Evolutionary conservation across 2,329 filamentous ascomycete genomes (phyloP).

Genomic region (Davidsoniella australis): DNA sequence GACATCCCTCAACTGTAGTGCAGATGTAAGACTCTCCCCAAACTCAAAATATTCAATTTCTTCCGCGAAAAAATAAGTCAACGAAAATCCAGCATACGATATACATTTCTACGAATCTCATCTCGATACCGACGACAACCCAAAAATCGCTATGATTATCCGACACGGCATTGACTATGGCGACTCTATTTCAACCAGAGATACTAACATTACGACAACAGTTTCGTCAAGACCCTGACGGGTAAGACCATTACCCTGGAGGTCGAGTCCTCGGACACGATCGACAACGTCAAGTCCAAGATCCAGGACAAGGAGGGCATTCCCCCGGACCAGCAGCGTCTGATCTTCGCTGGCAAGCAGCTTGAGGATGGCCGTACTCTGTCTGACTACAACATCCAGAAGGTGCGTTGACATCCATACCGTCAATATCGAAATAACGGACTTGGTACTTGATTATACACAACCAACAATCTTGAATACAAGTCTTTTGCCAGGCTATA

Average conservation of each 20-base stretch:
- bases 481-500: not conserved
- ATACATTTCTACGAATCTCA: conserved; percentile 11
- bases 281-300: conserved; percentile 99
- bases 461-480: not conserved
- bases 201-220: conserved; percentile 23
- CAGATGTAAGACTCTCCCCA: conserved; percentile 56
- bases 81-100: conserved; percentile 1
- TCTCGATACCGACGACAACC: conserved; percentile 12
- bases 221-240: conserved; percentile 99
- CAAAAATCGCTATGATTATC: not conserved
- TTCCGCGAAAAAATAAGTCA: not conserved
- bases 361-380: conserved; percentile 95
- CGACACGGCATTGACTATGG: no score
- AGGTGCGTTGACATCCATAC: conserved; percentile 25
- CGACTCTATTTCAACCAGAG: no score
- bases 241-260: conserved; percentile 99
- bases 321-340: conserved; percentile 90
- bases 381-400: conserved; percentile 98
- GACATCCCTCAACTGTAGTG: conserved; percentile 36
- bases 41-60: not conserved
- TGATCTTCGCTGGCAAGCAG: conserved; percentile 99
- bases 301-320: conserved; percentile 99
- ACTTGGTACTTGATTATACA: not conserved
- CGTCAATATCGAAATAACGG: not conserved
- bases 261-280: conserved; percentile 97